A percentile compares a stretch with the other conserved stretches of the same genome.
Evolutionary conservation across 208 protist species (phyloP).

Genomic region (Trypanosoma grayi): DNA sequence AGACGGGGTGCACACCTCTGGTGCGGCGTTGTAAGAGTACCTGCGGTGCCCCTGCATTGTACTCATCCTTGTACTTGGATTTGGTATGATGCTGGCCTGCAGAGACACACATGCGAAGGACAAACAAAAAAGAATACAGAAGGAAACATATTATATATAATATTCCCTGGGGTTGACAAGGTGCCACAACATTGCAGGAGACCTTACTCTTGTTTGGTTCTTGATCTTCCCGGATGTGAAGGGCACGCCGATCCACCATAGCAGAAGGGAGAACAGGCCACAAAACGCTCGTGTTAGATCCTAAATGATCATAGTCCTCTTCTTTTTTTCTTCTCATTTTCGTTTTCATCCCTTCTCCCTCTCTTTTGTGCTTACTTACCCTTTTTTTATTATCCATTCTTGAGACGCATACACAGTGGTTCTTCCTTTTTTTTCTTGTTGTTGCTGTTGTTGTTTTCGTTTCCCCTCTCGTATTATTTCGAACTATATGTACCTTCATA

Average conservation of each 20-base stretch:
- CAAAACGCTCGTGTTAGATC: neutral
- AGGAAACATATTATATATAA: too few species aligned
- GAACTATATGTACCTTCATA: too few species aligned
- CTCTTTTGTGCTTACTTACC: neutral
- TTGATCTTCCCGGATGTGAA: too few species aligned
- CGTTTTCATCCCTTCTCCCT: neutral
- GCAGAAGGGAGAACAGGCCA: too few species aligned
- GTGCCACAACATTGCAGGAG: too few species aligned
- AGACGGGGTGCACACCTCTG: neutral
- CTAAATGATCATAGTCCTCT: neutral
- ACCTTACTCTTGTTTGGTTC: too few species aligned
- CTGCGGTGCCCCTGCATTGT: neutral
- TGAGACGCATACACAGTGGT: too few species aligned
- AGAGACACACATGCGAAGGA: too few species aligned
- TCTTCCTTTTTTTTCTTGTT: neutral
- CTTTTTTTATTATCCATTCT: neutral
- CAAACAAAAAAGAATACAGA: too few species aligned
- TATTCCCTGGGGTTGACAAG: too few species aligned
- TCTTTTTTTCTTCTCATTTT: neutral
- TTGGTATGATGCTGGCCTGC: neutral
- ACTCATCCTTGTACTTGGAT: neutral
- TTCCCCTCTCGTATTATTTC: too few species aligned
- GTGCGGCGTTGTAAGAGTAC: neutral
- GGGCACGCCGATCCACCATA: too few species aligned
- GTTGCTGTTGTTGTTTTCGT: neutral